phyloP scores from a whole-genome alignment of 257 asterid genomes.

The Prunella vulgaris region DNA sequence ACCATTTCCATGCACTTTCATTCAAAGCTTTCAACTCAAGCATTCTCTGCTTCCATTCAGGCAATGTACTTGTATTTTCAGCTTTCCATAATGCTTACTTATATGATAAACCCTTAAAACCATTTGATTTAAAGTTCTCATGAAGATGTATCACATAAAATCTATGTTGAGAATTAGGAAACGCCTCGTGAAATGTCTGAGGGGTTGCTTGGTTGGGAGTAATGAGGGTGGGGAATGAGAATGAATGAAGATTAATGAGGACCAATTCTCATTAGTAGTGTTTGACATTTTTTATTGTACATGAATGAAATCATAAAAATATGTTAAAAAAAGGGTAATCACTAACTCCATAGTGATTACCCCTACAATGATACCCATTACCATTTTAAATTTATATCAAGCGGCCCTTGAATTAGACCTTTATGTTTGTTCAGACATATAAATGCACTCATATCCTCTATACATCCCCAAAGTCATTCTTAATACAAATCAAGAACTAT shows the following conservation, averaged over 20 bases:
- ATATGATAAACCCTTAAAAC: neutral
- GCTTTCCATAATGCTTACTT: neutral
- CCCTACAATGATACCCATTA: no score
- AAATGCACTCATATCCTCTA: neutral
- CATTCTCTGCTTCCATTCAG: neutral
- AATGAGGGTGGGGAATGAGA: no score
- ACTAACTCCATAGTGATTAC: no score
- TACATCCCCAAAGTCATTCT: neutral
- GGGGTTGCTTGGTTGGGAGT: no score
- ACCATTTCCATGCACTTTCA: no score
- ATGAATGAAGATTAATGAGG: no score
- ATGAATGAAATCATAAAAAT: no score
- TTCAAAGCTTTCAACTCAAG: no score
- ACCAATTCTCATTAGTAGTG: no score
- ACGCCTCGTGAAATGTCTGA: neutral
- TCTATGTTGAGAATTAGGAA: neutral
- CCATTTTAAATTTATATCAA: no score
- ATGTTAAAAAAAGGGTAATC: no score
- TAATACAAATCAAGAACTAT: neutral
- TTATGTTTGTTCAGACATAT: neutral
- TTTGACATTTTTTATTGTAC: no score
- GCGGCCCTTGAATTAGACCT: neutral
- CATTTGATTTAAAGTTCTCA: neutral
- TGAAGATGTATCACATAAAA: neutral
- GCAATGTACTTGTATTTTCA: neutral